These are phyloP conservation scores for Elaeagnus macrophylla DNA, from an alignment of 306 rosid genomes.

Conservation along the genomic window DNA sequence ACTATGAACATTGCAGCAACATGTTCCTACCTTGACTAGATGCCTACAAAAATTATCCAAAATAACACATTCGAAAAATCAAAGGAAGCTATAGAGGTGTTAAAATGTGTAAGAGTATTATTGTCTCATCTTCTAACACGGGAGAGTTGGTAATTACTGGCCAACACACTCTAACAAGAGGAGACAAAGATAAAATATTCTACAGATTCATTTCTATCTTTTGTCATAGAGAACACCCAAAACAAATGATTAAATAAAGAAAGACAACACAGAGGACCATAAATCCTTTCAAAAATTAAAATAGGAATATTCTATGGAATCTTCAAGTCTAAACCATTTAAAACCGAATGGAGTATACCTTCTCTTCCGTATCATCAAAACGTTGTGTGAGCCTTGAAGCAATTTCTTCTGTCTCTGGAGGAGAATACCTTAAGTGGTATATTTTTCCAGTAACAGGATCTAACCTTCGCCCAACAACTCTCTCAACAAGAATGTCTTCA, in stretches of 20 bases:
- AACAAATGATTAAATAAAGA: too few relatives aligned
- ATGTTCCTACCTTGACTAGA: slow-evolving; percentile 5
- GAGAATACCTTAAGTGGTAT: slow-evolving; percentile 83
- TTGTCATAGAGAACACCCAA: too few relatives aligned
- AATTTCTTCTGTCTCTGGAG: slow-evolving; percentile 75
- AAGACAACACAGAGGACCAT: too few relatives aligned
- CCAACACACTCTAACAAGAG: too few relatives aligned
- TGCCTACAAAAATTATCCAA: neutral
- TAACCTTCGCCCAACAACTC: slow-evolving; percentile 86
- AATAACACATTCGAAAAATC: too few relatives aligned
- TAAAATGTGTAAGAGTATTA: too few relatives aligned
- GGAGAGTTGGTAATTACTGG: too few relatives aligned
- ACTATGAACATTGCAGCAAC: slow-evolving; percentile 9
- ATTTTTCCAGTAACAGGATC: slow-evolving; percentile 92
- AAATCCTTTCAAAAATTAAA: too few relatives aligned
- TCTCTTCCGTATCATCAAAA: slow-evolving; percentile 89
- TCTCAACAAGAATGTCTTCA: slow-evolving; percentile 78
- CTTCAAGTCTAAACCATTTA: neutral
- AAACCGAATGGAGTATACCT: slow-evolving; percentile 30
- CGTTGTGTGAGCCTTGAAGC: slow-evolving; percentile 88
- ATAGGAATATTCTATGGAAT: neutral
- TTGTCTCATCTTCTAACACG: too few relatives aligned
- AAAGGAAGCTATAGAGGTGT: neutral
- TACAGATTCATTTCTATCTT: too few relatives aligned
- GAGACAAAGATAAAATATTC: too few relatives aligned